phyloP scores from a whole-genome alignment of 208 protist species.

The Herpetomonas muscarum region DNA sequence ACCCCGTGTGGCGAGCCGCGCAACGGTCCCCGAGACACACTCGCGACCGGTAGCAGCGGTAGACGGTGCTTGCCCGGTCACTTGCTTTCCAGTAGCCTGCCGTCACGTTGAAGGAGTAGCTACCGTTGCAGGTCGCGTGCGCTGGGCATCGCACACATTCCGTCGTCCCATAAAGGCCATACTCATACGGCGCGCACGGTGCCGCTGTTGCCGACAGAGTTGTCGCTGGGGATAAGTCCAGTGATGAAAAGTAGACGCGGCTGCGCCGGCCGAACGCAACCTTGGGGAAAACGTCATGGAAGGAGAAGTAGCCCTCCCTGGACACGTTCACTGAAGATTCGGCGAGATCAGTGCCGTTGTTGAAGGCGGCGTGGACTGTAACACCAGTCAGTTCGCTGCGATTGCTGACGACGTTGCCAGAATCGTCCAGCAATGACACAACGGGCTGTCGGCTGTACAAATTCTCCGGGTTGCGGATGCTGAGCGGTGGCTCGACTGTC shows the following conservation, averaged over 20 bases:
- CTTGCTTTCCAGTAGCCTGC: constrained; percentile 38
- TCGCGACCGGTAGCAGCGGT: constrained; percentile 17
- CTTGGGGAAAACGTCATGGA: constrained; percentile 11
- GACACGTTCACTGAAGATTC: neutral
- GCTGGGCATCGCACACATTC: constrained; percentile 21
- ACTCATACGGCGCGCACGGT: constrained; percentile 27
- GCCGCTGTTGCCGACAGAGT: constrained; percentile 9
- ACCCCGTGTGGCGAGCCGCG: constrained; percentile 27
- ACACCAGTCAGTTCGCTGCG: neutral
- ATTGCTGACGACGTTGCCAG: constrained; percentile 28
- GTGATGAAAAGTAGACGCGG: constrained; percentile 15
- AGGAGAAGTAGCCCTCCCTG: constrained; percentile 20
- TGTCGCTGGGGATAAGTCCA: constrained; percentile 16
- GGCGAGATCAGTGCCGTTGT: constrained; percentile 8
- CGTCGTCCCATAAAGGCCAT: constrained; percentile 27
- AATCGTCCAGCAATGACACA: constrained; percentile 23
- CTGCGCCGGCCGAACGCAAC: constrained; percentile 25
- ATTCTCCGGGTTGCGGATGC: constrained; percentile 14
- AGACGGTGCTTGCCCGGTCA: constrained; percentile 23
- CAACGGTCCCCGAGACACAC: constrained; percentile 22
- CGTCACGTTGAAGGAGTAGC: constrained; percentile 33
- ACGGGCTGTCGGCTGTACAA: constrained; percentile 21
- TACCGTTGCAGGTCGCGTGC: constrained; percentile 38
- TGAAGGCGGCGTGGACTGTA: constrained; percentile 10
- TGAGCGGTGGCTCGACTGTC: constrained; percentile 19